phyloP scores from a whole-genome alignment of 768 basidiomycete genomes.

The Leccinum longicurvipes region DNA sequence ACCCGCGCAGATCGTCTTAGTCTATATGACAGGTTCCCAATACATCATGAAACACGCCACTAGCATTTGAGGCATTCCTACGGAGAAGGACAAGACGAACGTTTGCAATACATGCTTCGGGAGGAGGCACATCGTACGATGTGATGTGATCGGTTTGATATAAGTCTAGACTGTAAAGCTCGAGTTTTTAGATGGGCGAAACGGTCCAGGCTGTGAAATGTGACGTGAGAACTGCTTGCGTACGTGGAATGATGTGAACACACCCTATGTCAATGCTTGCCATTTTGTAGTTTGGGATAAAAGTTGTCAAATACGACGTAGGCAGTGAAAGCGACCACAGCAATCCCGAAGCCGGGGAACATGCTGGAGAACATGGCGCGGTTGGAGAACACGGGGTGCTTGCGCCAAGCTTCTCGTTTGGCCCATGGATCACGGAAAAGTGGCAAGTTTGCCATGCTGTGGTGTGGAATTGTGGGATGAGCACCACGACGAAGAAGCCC shows the following conservation, averaged over 20 bases:
- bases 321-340: conserved; percentile 84
- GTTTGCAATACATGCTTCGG: too few species aligned
- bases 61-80: neutral
- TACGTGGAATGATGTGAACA: neutral
- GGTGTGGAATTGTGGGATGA: conserved; percentile 9
- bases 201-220: conserved; percentile 6
- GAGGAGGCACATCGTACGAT: neutral
- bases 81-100: neutral
- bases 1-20: neutral
- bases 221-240: neutral
- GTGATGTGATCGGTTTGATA: neutral
- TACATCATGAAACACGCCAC: neutral
- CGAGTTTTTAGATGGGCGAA: neutral
- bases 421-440: conserved; percentile 94
- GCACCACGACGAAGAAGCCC: neutral
- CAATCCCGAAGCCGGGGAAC: conserved; percentile 95
- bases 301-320: conserved; percentile 87
- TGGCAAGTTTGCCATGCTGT: conserved; percentile 59
- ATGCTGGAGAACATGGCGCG: conserved; percentile 85
- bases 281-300: conserved; percentile 39
- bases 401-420: conserved; percentile 90
- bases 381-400: conserved; percentile 82
- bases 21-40: neutral
- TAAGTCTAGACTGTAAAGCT: conserved; percentile 5
- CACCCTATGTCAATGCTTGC: conserved; percentile 18